phyloP scores from a whole-genome alignment of 2,329 filamentous ascomycete species.

The Colletotrichum orchidophilum region DNA sequence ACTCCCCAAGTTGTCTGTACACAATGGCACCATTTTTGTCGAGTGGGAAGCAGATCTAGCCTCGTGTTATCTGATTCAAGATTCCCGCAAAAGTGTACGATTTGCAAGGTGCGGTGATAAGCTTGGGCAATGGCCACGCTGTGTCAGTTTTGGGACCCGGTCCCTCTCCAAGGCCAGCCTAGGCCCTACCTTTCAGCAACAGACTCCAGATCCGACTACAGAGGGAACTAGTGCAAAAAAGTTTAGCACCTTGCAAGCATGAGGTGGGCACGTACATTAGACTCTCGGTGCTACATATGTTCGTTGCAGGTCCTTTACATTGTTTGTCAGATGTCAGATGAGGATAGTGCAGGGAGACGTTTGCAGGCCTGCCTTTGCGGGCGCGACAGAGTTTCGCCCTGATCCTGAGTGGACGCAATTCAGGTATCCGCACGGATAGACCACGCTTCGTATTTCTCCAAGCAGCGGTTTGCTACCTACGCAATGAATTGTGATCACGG shows the following conservation, averaged over 20 bases:
- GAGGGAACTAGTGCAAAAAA: not conserved
- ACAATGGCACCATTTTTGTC: not conserved
- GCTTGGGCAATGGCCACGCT: no score
- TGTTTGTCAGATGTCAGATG: conserved; percentile 25
- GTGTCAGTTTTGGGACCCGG: not conserved
- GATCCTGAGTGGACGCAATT: not conserved
- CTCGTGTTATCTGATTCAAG: not conserved
- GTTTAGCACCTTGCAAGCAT: not conserved
- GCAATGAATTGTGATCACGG: not conserved
- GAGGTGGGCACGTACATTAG: not conserved
- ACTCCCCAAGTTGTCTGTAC: not conserved
- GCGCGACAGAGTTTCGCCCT: conserved; percentile 19
- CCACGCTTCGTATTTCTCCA: no score
- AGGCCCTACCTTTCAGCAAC: not conserved
- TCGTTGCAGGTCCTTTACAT: conserved; percentile 20
- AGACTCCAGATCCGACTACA: not conserved
- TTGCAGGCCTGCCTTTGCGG: conserved; percentile 9
- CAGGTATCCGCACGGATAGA: no score
- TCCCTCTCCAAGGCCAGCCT: not conserved
- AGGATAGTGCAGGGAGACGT: conserved; percentile 3
- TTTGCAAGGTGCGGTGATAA: not conserved
- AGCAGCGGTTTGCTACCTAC: not conserved
- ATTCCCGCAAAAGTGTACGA: not conserved
- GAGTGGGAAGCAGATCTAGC: not conserved
- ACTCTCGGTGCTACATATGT: conserved; percentile 22